These are phyloP conservation scores for Apophysomyces ossiformis DNA, from an alignment of 371 early-diverging fungal species.

Conservation along the genomic window DNA sequence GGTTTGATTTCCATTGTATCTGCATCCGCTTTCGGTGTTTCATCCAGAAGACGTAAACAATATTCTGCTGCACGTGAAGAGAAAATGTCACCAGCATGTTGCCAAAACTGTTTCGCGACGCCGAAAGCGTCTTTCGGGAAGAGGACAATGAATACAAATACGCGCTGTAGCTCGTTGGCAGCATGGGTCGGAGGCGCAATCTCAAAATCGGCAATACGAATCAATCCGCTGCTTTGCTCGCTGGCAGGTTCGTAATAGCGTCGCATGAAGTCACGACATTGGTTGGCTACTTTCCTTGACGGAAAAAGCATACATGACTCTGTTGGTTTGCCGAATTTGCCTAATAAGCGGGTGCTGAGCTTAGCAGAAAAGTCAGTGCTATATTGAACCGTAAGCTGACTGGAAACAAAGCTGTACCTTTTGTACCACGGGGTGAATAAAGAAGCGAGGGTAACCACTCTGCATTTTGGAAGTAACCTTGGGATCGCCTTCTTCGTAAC, in stretches of 20 bases:
- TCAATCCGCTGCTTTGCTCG: slow-evolving; percentile 25
- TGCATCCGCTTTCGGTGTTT: slow-evolving; percentile 13
- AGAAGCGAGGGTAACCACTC: slow-evolving; percentile 95
- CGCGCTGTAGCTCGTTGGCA: slow-evolving; percentile 29
- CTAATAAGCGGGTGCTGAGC: slow-evolving; percentile 52
- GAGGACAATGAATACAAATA: slow-evolving; percentile 71
- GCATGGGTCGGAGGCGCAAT: slow-evolving; percentile 48
- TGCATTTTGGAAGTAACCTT: slow-evolving; percentile 76
- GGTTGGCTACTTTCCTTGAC: slow-evolving; percentile 67
- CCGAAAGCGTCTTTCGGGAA: slow-evolving; percentile 71
- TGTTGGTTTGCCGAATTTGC: slow-evolving; percentile 67
- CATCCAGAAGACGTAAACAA: slow-evolving; percentile 70
- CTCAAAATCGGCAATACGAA: slow-evolving; percentile 70
- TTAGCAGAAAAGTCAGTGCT: slow-evolving; percentile 8
- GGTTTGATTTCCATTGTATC: slow-evolving; percentile 3
- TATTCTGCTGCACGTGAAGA: slow-evolving; percentile 88
- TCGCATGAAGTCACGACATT: slow-evolving; percentile 72
- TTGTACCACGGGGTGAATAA: slow-evolving; percentile 73
- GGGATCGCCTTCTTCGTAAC: slow-evolving; percentile 88
- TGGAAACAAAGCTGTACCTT: slow-evolving; percentile 46
- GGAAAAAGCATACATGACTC: slow-evolving; percentile 81
- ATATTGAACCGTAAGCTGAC: neutral
- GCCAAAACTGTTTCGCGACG: slow-evolving; percentile 93
- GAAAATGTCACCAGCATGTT: slow-evolving; percentile 91
- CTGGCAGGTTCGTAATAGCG: slow-evolving; percentile 41